Percentiles rank a stretch among this genome's conserved stretches.
Evolutionary conservation across 2,329 filamentous ascomycete genomes (phyloP).

Genomic region (Paecilomyces variotii): DNA sequence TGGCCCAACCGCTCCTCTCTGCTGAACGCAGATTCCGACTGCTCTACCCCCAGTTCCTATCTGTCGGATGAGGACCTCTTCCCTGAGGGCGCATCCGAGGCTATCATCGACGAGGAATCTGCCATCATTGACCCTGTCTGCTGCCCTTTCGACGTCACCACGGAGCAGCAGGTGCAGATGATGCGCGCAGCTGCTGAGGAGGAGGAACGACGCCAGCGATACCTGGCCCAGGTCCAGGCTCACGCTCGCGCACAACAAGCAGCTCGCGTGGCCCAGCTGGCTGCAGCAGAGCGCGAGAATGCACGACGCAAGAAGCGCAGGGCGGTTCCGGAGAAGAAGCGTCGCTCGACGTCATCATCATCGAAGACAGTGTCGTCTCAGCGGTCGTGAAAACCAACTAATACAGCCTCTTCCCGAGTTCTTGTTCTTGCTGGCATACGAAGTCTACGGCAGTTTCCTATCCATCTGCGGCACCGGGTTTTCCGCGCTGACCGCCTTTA

Average conservation of each 20-base stretch:
- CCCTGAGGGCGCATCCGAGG: constrained; percentile 22
- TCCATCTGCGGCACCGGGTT: background rate
- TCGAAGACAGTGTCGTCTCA: constrained; percentile 4
- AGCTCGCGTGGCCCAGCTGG: constrained; percentile 26
- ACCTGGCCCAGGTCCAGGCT: constrained; percentile 34
- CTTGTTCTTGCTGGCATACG: background rate
- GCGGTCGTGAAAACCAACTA: background rate
- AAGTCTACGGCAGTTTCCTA: background rate
- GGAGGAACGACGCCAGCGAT: constrained; percentile 27
- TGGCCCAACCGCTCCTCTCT: constrained; percentile 37
- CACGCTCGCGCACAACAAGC: constrained; percentile 34
- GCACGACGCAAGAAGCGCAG: constrained; percentile 14
- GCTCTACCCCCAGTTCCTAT: constrained; percentile 27
- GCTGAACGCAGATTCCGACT: constrained; percentile 21
- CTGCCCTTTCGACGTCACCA: constrained; percentile 22
- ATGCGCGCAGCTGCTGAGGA: constrained; percentile 28
- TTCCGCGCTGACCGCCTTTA: background rate
- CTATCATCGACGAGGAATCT: constrained; percentile 21
- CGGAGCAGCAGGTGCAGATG: constrained; percentile 32
- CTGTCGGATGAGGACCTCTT: constrained; percentile 37
- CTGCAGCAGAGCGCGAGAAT: constrained; percentile 13
- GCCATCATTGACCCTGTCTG: constrained; percentile 14
- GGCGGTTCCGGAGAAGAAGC: constrained; percentile 12
- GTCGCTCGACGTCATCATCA: constrained; percentile 12
- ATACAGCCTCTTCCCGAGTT: background rate